Conservation (phyloP, 495 filamentous ascomycete species). For the Elaphomyces granulatus region DNA sequence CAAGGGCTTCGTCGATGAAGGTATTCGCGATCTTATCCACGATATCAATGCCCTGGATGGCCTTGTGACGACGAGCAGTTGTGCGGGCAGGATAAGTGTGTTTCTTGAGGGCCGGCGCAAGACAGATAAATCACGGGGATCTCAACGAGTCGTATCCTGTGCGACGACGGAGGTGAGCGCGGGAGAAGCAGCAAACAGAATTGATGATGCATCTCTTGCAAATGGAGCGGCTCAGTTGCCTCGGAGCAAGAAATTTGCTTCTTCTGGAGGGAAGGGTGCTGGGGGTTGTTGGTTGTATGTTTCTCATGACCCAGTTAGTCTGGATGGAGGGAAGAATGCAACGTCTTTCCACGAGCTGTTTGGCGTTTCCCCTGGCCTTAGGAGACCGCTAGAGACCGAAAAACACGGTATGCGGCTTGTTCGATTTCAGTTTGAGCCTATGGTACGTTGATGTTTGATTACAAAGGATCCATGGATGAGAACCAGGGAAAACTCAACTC, state of each 20-base stretch:
- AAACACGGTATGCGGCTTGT: slow-evolving; percentile 41
- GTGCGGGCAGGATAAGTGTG: slow-evolving; percentile 69
- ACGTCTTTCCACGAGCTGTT: slow-evolving; percentile 18
- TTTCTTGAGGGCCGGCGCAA: slow-evolving; percentile 66
- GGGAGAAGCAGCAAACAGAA: slow-evolving; percentile 7
- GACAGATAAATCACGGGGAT: not conserved
- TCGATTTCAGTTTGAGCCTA: slow-evolving; percentile 86
- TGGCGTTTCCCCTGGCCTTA: slow-evolving; percentile 22
- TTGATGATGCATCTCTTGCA: slow-evolving; percentile 7
- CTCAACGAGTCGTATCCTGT: slow-evolving; percentile 1
- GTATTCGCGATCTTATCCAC: slow-evolving; percentile 57
- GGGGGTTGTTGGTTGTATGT: slow-evolving; percentile 81
- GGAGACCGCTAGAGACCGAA: slow-evolving; percentile 14
- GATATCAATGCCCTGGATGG: slow-evolving; percentile 59
- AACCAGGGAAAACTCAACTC: not conserved
- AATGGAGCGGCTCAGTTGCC: not conserved
- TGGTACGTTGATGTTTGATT: slow-evolving; percentile 44
- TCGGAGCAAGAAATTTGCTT: slow-evolving; percentile 23
- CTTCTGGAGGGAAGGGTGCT: slow-evolving; percentile 66
- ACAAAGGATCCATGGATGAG: not conserved
- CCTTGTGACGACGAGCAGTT: slow-evolving; percentile 82
- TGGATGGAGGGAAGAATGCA: slow-evolving; percentile 6
- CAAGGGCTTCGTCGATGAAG: slow-evolving; percentile 70
- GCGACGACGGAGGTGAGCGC: slow-evolving; percentile 2
- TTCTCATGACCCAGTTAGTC: slow-evolving; percentile 57